These are phyloP conservation scores for Colletotrichum horii DNA, from an alignment of 2,329 filamentous ascomycete genomes.

Conservation along the genomic window DNA sequence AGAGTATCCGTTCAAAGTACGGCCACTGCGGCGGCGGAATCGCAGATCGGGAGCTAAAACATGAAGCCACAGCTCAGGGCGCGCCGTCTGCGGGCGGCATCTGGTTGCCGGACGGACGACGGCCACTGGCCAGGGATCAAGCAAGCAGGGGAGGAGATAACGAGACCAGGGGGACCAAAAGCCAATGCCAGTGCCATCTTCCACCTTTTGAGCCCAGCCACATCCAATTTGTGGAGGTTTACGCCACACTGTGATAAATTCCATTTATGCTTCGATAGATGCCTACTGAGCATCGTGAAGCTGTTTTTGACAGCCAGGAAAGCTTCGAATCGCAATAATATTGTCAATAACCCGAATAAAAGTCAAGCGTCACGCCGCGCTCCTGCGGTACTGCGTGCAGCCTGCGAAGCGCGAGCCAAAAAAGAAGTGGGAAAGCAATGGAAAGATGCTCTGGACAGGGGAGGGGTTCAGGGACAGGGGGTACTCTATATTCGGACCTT, in stretches of 20 bases:
- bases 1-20: background rate
- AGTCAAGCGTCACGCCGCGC: background rate
- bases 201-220: background rate
- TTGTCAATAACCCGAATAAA: background rate
- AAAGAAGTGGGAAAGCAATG: background rate
- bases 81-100: background rate
- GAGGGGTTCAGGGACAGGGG: background rate
- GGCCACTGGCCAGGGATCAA: constrained; percentile 4
- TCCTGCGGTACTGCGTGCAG: background rate
- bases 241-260: rapidly evolving
- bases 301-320: background rate
- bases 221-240: background rate
- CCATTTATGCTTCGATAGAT: background rate
- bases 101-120: constrained; percentile 13
- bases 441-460: background rate
- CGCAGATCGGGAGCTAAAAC: background rate
- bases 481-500: constrained; percentile 12
- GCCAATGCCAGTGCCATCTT: background rate
- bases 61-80: background rate
- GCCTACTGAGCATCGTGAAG: background rate
- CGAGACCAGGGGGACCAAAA: background rate
- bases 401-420: background rate
- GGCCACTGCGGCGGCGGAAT: background rate
- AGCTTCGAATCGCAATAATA: background rate
- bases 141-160: background rate